A percentile compares a stretch with the other conserved stretches of the same genome.
Evolutionary conservation across 257 asterid genomes (phyloP).

Genomic region (Solanum sejunctum): DNA sequence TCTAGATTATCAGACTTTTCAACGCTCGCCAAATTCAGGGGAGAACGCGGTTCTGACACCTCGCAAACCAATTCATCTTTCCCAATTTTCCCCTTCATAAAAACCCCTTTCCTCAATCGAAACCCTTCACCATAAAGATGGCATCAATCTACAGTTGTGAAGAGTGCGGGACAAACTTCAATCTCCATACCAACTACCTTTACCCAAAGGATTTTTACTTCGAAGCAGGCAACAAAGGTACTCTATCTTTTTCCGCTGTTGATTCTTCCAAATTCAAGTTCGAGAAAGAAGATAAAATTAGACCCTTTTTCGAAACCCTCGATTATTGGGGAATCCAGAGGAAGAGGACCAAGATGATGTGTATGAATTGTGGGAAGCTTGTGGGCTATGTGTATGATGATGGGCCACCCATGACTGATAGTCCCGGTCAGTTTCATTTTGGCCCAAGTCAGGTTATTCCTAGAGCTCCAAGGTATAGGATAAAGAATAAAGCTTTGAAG

Average conservation of each 20-base stretch:
- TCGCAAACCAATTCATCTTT: neutral
- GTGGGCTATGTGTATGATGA: conserved; percentile 81
- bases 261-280: conserved; percentile 66
- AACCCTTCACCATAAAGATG: conserved; percentile 17
- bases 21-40: neutral
- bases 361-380: conserved; percentile 54
- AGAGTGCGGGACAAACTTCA: conserved; percentile 70
- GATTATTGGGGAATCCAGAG: conserved; percentile 93
- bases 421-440: conserved; percentile 70
- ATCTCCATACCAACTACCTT: conserved; percentile 42
- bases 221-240: conserved; percentile 89
- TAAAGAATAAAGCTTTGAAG: conserved; percentile 53
- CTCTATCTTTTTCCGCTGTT: conserved; percentile 56
- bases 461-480: conserved; percentile 78
- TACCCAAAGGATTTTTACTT: conserved; percentile 73
- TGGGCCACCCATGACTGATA: conserved; percentile 64
- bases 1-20: conserved; percentile 1
- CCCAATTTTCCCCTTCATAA: neutral
- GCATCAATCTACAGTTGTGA: conserved; percentile 65
- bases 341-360: conserved; percentile 63
- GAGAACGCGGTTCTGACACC: neutral
- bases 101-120: neutral
- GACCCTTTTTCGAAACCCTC: conserved; percentile 73
- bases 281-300: conserved; percentile 60
- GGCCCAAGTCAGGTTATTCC: conserved; percentile 91